Conservation (phyloP, 2,329 filamentous ascomycete genomes). For the Ophiostoma quercus region DNA sequence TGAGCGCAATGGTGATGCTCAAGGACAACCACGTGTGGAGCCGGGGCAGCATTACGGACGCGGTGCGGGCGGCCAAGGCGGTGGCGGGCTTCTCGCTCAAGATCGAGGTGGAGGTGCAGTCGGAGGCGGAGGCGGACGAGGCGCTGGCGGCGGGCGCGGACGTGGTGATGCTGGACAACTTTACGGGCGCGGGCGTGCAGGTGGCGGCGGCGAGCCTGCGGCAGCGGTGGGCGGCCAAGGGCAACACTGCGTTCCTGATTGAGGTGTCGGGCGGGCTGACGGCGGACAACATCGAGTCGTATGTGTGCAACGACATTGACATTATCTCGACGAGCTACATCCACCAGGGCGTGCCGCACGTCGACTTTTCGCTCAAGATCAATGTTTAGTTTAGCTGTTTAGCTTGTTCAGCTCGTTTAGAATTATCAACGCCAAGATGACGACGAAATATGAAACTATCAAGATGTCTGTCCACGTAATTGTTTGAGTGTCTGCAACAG, state of each 20-base stretch:
- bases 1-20: slow-evolving; percentile 94
- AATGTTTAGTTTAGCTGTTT: slow-evolving; percentile 31
- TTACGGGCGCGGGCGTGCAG: slow-evolving; percentile 71
- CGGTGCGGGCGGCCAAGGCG: slow-evolving; percentile 75
- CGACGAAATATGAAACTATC: background rate
- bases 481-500: background rate
- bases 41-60: slow-evolving; percentile 76
- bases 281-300: slow-evolving; percentile 73
- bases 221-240: slow-evolving; percentile 69
- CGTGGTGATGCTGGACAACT: slow-evolving; percentile 97
- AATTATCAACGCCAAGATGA: background rate
- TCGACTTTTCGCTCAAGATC: slow-evolving; percentile 96
- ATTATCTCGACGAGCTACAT: slow-evolving; percentile 95
- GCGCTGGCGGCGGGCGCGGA: slow-evolving; percentile 88
- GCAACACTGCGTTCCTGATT: slow-evolving; percentile 60
- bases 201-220: slow-evolving; percentile 70
- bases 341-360: slow-evolving; percentile 87
- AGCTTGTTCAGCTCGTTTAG: background rate
- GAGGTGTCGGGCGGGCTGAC: slow-evolving; percentile 91
- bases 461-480: background rate
- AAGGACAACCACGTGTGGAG: slow-evolving; percentile 99
- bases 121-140: slow-evolving; percentile 80
- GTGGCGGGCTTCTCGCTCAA: slow-evolving; percentile 88
- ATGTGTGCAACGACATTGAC: slow-evolving; percentile 84
- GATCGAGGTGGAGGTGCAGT: slow-evolving; percentile 93